Percentiles rank a stretch among this genome's conserved stretches.
These are phyloP conservation scores for Polytrichum formosum DNA, from an alignment of 225 moss, liverwort and hornwort genomes.

Conservation along the genomic window DNA sequence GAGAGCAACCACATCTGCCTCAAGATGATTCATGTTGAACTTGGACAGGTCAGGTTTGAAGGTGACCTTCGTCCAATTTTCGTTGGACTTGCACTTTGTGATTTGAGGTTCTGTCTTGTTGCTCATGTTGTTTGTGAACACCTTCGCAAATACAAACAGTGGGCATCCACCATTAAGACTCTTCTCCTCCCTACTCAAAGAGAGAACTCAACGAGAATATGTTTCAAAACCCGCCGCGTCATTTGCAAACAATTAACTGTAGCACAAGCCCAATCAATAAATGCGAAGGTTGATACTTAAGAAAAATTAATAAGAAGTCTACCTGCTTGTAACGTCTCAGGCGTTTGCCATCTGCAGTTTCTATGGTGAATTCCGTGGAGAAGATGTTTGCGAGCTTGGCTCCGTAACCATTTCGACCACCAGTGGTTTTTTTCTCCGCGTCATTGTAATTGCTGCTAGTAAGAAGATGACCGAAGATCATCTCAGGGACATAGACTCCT, in stretches of 20 bases:
- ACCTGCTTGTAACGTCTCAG: conserved; percentile 75
- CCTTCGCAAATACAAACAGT: conserved; percentile 32
- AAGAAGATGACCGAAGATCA: conserved; percentile 95
- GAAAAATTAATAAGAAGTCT: too few species aligned
- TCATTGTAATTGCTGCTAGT: conserved; percentile 99
- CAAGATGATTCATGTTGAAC: conserved; percentile 85
- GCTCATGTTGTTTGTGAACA: conserved; percentile 80
- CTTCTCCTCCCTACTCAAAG: too few species aligned
- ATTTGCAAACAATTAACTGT: too few species aligned
- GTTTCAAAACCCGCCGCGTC: too few species aligned
- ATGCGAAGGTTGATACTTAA: too few species aligned
- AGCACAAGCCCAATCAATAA: too few species aligned
- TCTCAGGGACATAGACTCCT: conserved; percentile 93
- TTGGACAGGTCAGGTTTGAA: conserved; percentile 92
- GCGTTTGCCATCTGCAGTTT: conserved; percentile 90
- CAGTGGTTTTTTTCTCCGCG: conserved; percentile 92
- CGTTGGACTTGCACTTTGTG: conserved; percentile 67
- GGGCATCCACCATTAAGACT: too few species aligned
- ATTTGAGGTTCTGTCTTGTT: conserved; percentile 76
- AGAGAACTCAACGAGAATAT: too few species aligned
- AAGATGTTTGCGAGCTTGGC: conserved; percentile 98
- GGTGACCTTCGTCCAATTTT: conserved; percentile 96
- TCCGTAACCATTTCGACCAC: conserved; percentile 93
- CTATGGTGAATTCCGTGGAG: conserved; percentile 89
- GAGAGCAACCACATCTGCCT: conserved; percentile 80